Evolutionary conservation across 1,284 basidiomycete species (phyloP), one percentile per base, ranked within the genome.

Genomic region (Hymenochaete sp.): DNA sequence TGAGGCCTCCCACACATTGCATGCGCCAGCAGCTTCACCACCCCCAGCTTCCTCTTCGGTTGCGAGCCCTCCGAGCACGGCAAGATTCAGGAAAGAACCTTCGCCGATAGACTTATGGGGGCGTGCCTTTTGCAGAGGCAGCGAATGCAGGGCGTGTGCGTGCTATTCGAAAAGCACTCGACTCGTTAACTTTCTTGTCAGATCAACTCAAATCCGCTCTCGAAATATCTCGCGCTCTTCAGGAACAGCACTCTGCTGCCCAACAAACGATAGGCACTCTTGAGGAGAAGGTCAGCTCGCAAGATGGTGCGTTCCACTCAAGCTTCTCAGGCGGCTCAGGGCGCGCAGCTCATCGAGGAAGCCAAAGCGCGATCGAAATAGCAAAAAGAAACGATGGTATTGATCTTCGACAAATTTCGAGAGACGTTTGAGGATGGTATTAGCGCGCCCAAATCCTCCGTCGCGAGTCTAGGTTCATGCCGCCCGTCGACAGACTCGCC

Each of bases 121-220:
- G 13, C 32, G 5, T 44, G 22, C 37, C 28, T 24, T 49, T 16
- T 38, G 28, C 27, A 27, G 33, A 45, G 21, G 31, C 27, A 46
- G 27, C 19, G 31, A 26, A 26, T 19, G 37, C 18, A 19, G 35
- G 18, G 27, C 31, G 33, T 14, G 48, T 50, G 10, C 45, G 33
- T 27, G 44, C 43, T 10, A 39, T 43, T 18, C 26, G 48, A 21
- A 50, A 22, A 14, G 38, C 32, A 46, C 27, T 32, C n/a, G n/a
- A n/a, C n/a, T n/a, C n/a, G n/a, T n/a, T 97, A 21, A 71, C 79
- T 14, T 67, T 72, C 0, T 74, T 96, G 3, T 74, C 85, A 0
- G 66, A 68, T 14, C 87, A 92, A 59, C 79, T 97, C 38, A 79
- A 84, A 48, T 75, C 79, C 13, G 85, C 91, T 0, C 68, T 93